Percentiles rank a stretch among this genome's conserved stretches.
These are phyloP conservation scores for Coix lacrymajobi DNA, from an alignment of 176 grass and related monocot species.

Conservation along the genomic window DNA sequence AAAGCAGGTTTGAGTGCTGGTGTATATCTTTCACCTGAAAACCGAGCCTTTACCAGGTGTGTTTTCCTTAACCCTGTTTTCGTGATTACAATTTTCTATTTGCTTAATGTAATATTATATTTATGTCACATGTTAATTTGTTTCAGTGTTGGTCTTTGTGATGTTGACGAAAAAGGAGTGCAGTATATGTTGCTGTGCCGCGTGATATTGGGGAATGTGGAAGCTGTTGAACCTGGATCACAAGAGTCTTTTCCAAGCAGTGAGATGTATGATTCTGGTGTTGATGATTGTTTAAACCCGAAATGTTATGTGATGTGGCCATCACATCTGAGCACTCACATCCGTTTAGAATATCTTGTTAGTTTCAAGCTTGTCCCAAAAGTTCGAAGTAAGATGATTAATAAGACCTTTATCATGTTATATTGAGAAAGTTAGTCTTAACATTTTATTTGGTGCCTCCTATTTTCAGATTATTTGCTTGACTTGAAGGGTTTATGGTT, in stretches of 20 bases:
- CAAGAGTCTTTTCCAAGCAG: constrained; percentile 50
- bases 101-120: neutral
- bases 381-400: constrained; percentile 58
- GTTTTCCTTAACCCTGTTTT: constrained; percentile 6
- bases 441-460: constrained; percentile 22
- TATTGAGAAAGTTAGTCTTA: constrained; percentile 15
- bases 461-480: constrained; percentile 85
- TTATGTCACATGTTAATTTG: constrained; percentile 19
- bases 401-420: constrained; percentile 18
- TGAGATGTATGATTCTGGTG: constrained; percentile 48
- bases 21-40: constrained; percentile 57
- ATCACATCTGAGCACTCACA: constrained; percentile 45
- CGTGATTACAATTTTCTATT: neutral
- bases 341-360: constrained; percentile 73
- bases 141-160: constrained; percentile 71
- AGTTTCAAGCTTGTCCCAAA: constrained; percentile 64
- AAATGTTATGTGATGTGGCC: constrained; percentile 67
- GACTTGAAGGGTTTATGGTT: constrained; percentile 62
- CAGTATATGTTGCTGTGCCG: constrained; percentile 86
- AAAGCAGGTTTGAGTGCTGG: constrained; percentile 41
- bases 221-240: constrained; percentile 51
- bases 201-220: constrained; percentile 58
- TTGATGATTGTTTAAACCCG: constrained; percentile 43
- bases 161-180: constrained; percentile 90
- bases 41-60: constrained; percentile 77